A percentile compares a stretch with the other conserved stretches of the same genome.
These are phyloP conservation scores for Ogataea populi-albae DNA, from an alignment of 805 yeast species.

Conservation along the genomic window DNA sequence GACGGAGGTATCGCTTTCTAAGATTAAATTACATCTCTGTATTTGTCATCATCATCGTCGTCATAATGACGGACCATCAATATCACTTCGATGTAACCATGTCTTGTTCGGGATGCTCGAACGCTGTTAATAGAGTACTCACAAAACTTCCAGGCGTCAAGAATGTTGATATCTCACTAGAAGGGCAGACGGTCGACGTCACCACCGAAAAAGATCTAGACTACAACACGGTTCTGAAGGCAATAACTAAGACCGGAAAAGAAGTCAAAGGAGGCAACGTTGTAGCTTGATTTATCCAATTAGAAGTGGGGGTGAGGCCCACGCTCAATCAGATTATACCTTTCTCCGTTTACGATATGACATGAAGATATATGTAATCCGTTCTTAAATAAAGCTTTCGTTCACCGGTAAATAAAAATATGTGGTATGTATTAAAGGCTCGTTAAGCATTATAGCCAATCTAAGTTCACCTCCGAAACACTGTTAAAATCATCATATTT, in stretches of 20 bases:
- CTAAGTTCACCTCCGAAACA: constrained; percentile 10
- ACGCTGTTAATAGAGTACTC: constrained; percentile 78
- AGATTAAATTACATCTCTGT: too few species aligned
- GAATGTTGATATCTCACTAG: constrained; percentile 69
- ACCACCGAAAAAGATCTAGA: constrained; percentile 50
- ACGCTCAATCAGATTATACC: too few species aligned
- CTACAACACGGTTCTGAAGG: constrained; percentile 75
- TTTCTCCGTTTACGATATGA: too few species aligned
- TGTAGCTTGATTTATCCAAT: constrained; percentile 37
- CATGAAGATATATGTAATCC: too few species aligned
- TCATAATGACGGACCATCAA: constrained; percentile 57
- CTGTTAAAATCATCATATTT: constrained; percentile 24
- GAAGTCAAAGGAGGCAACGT: constrained; percentile 65
- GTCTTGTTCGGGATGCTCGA: constrained; percentile 87
- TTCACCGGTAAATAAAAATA: too few species aligned
- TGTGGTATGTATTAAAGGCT: too few species aligned
- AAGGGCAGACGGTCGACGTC: constrained; percentile 79
- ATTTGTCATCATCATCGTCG: too few species aligned
- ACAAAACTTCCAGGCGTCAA: constrained; percentile 71
- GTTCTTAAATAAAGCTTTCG: too few species aligned
- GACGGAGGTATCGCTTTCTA: too few species aligned
- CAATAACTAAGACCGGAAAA: constrained; percentile 90
- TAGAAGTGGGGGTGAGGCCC: too few species aligned
- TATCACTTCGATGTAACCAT: constrained; percentile 80
- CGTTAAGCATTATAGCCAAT: constrained; percentile 13